Evolutionary conservation across 371 early-diverging fungal genomes (phyloP).

Genomic region (Gilbertella persicaria): DNA sequence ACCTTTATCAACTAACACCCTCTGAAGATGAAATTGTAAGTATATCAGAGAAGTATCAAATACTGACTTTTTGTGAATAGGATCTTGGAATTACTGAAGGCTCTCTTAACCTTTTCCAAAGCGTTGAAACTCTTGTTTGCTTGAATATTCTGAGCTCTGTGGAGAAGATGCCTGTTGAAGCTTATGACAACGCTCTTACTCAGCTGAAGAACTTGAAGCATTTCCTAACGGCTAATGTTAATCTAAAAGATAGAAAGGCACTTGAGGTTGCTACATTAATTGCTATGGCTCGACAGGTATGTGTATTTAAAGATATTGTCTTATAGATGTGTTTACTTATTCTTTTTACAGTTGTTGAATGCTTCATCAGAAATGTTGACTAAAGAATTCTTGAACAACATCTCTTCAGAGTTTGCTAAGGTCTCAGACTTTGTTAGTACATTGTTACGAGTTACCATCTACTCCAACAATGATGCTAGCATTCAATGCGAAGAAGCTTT

Average conservation of each 20-base stretch:
- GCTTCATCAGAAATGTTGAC: conserved; percentile 20
- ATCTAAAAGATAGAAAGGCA: conserved; percentile 30
- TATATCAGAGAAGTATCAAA: not conserved
- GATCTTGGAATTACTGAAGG: conserved; percentile 46
- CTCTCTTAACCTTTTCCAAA: conserved; percentile 58
- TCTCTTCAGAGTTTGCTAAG: conserved; percentile 14
- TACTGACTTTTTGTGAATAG: conserved; percentile 10
- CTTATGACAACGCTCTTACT: conserved; percentile 35
- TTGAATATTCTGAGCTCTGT: conserved; percentile 54
- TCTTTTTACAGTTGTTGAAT: conserved; percentile 19
- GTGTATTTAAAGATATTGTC: not conserved
- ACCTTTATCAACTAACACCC: conserved; percentile 29
- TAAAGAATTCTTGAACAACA: conserved; percentile 1
- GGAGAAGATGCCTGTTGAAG: conserved; percentile 43
- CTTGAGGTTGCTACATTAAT: conserved; percentile 37
- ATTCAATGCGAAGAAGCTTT: conserved; percentile 19
- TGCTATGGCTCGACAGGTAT: conserved; percentile 44
- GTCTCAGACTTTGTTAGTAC: conserved; percentile 7
- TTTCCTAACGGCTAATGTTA: conserved; percentile 28
- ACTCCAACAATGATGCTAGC: conserved; percentile 10
- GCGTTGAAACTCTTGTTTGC: conserved; percentile 56
- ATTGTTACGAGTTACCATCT: conserved; percentile 16
- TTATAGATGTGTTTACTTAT: not conserved
- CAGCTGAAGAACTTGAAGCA: conserved; percentile 32
- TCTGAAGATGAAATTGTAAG: conserved; percentile 27